Conservation (phyloP, 192 early-diverging fungal species). For the Entrophospora sp. region DNA sequence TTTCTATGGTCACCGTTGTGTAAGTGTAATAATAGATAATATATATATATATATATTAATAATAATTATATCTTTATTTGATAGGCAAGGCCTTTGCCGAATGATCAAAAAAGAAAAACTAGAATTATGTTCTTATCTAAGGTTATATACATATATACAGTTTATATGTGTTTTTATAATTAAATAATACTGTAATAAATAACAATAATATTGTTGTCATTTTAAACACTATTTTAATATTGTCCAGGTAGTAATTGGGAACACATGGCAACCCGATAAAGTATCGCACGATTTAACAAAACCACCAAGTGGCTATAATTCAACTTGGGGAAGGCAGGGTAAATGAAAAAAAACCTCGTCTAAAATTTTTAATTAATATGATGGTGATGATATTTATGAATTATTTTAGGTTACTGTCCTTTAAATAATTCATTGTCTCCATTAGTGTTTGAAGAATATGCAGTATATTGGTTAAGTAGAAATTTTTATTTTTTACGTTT, state of each 20-base stretch:
- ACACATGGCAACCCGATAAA: neutral
- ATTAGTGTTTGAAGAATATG: slow-evolving; percentile 11
- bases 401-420: neutral
- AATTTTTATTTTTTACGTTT: no score
- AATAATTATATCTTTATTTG: neutral
- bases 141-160: neutral
- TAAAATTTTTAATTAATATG: neutral
- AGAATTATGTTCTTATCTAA: slow-evolving; percentile 14
- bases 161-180: neutral
- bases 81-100: neutral
- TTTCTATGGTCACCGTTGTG: slow-evolving; percentile 16
- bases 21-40: neutral
- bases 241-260: slow-evolving; percentile 1
- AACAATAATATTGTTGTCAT: no score
- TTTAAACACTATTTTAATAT: neutral
- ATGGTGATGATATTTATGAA: neutral
- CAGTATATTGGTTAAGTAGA: slow-evolving; percentile 8
- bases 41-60: neutral
- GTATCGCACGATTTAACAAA: neutral
- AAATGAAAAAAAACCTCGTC: neutral
- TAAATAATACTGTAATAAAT: neutral
- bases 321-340: slow-evolving; percentile 14
- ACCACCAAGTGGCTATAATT: neutral
- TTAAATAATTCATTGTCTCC: neutral
- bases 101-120: neutral